Evolutionary conservation across 208 protist species (phyloP).

Genomic region (Acanthamoeba divionensis): DNA sequence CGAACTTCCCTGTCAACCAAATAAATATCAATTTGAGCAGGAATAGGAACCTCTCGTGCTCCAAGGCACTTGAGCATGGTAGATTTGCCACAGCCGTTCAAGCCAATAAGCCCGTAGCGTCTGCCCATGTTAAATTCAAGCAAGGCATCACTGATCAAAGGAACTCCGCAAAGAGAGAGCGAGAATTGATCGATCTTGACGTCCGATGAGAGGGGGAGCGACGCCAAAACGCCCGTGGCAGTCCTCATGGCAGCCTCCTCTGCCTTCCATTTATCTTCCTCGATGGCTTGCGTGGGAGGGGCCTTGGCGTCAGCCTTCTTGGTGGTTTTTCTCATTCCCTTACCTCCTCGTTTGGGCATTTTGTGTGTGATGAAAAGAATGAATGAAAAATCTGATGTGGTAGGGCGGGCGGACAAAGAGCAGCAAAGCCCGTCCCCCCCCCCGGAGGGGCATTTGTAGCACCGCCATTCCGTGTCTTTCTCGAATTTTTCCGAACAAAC

Average conservation of each 20-base stretch:
- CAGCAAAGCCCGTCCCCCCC: no score
- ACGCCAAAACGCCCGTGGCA: slow-evolving; percentile 25
- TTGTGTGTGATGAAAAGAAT: background rate
- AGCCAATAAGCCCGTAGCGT: slow-evolving; percentile 76
- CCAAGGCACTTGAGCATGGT: slow-evolving; percentile 63
- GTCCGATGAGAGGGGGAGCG: background rate
- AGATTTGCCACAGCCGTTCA: slow-evolving; percentile 76
- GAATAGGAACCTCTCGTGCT: slow-evolving; percentile 68
- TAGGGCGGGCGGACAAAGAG: no score
- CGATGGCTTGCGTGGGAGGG: background rate
- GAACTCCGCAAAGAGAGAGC: background rate
- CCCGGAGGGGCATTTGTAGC: background rate
- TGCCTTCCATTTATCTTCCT: background rate
- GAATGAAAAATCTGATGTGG: background rate
- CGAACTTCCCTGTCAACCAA: slow-evolving; percentile 53
- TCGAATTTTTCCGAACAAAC: background rate
- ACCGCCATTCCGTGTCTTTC: background rate
- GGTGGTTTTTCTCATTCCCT: background rate
- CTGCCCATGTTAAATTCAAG: slow-evolving; percentile 36
- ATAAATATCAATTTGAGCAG: slow-evolving; percentile 64
- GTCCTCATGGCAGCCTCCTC: background rate
- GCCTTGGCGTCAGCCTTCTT: background rate
- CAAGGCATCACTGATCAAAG: background rate
- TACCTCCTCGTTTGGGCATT: slow-evolving; percentile 19
- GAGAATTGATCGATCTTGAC: slow-evolving; percentile 53